phyloP scores from a whole-genome alignment of 306 rosid species.

The Sophora flavescens region DNA sequence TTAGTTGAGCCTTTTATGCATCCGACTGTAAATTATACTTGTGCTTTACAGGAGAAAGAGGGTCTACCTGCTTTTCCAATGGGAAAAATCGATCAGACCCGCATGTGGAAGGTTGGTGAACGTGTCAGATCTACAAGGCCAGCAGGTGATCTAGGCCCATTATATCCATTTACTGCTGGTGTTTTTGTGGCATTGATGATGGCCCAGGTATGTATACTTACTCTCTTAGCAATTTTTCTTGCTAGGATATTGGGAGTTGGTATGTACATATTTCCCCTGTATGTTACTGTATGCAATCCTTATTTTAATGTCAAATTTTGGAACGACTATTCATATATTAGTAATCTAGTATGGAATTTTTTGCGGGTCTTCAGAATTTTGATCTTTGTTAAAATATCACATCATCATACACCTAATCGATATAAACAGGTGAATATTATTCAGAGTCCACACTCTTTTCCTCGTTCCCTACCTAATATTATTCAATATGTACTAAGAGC shows the following conservation, averaged over 20 bases:
- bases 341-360: neutral
- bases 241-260: neutral
- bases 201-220: conserved; percentile 79
- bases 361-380: neutral
- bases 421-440: too few relatives aligned
- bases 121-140: conserved; percentile 82
- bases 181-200: conserved; percentile 98
- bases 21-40: conserved; percentile 20
- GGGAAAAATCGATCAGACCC: conserved; percentile 98
- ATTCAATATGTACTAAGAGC: too few relatives aligned
- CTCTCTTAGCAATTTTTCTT: conserved; percentile 13
- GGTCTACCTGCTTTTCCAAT: conserved; percentile 98
- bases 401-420: too few relatives aligned
- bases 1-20: neutral
- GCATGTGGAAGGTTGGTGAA: conserved; percentile 99
- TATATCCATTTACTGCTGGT: conserved; percentile 97
- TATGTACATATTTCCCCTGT: conserved; percentile 5
- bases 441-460: too few relatives aligned
- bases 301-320: conserved; percentile 6
- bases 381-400: neutral
- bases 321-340: neutral
- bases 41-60: conserved; percentile 82
- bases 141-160: conserved; percentile 90
- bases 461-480: too few relatives aligned
- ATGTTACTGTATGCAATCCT: neutral